A percentile compares a stretch with the other conserved stretches of the same genome.
These are phyloP conservation scores for Linanthus parryae DNA, from an alignment of 148 eudicot genomes.

Conservation along the genomic window DNA sequence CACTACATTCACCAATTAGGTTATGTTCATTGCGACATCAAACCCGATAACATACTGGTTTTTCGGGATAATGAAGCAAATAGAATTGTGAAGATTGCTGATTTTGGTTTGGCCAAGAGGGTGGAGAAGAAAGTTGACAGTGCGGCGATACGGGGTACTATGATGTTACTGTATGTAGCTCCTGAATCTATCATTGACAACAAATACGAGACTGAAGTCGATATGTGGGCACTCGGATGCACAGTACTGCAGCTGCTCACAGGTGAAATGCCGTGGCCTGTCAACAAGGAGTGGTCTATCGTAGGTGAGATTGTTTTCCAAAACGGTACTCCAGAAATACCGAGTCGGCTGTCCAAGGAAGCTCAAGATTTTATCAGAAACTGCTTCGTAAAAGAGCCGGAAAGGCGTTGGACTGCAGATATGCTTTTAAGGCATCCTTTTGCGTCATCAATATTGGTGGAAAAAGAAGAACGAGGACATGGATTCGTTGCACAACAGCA, in stretches of 20 bases:
- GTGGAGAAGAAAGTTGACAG: neutral
- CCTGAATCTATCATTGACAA: neutral
- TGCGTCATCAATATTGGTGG: too few species aligned
- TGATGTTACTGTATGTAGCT: neutral
- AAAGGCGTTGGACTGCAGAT: neutral
- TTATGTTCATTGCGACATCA: constrained; percentile 2
- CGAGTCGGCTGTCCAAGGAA: neutral
- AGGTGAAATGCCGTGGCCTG: constrained; percentile 3
- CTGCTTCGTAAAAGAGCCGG: neutral
- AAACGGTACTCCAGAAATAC: neutral
- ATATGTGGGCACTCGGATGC: constrained; percentile 5
- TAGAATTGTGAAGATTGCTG: neutral
- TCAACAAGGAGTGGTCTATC: neutral
- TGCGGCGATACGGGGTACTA: neutral
- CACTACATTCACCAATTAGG: constrained; percentile 1
- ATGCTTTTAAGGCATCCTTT: neutral
- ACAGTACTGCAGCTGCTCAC: constrained; percentile 2
- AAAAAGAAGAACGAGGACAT: too few species aligned
- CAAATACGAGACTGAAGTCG: too few species aligned
- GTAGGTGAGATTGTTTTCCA: neutral
- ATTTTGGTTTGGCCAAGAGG: constrained; percentile 2
- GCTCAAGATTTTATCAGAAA: neutral
- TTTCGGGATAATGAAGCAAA: neutral
- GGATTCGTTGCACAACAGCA: too few species aligned
- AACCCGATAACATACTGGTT: constrained; percentile 2